phyloP scores from a whole-genome alignment of 495 filamentous ascomycete genomes.

The Neurospora sp. region DNA sequence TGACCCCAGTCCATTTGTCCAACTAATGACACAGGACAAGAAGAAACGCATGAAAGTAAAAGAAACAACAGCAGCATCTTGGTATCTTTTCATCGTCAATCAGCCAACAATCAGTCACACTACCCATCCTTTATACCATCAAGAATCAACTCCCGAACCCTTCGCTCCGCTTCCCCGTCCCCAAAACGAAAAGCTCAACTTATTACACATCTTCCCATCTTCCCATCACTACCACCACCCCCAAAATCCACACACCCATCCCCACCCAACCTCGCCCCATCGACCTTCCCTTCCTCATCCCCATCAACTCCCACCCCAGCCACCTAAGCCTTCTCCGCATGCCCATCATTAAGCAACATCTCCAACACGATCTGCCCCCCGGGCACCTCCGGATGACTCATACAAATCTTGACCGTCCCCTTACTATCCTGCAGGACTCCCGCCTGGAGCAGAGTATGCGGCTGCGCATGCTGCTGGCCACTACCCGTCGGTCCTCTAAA shows the following conservation, averaged over 20 bases:
- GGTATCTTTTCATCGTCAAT: neutral
- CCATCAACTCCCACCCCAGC: neutral
- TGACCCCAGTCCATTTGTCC: neutral
- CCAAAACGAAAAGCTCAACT: neutral
- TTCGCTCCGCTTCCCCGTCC: neutral
- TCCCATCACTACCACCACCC: neutral
- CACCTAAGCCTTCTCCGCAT: conserved; percentile 52
- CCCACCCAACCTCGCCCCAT: neutral
- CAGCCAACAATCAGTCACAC: neutral
- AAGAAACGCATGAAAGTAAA: neutral
- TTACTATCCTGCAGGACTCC: conserved; percentile 23
- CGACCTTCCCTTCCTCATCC: neutral
- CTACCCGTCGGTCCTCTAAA: conserved; percentile 44
- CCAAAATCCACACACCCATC: neutral
- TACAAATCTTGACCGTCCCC: conserved; percentile 79
- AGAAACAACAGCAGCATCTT: neutral
- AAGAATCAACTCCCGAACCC: neutral
- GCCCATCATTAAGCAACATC: conserved; percentile 88
- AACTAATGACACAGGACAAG: neutral
- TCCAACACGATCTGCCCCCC: conserved; percentile 81
- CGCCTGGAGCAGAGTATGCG: neutral
- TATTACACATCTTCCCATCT: neutral
- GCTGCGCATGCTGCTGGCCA: conserved; percentile 11
- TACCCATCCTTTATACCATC: neutral
- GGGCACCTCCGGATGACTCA: conserved; percentile 84